Percentiles rank a stretch among this genome's conserved stretches.
Evolutionary conservation across 768 basidiomycete species (phyloP).

Genomic region (Plicaturopsis crispa): DNA sequence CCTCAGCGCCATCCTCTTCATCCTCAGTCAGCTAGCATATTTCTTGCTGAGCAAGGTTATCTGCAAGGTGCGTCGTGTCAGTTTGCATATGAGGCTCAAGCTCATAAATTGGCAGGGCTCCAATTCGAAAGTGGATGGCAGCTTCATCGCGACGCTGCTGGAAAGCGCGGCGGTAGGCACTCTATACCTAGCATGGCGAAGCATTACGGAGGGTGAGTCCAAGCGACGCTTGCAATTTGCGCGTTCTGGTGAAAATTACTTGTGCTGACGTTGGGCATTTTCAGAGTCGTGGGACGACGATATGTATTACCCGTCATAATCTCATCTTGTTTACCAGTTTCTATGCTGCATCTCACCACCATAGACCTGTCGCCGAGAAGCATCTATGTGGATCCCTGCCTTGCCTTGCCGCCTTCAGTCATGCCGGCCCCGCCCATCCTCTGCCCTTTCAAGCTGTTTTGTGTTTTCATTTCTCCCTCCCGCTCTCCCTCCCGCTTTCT

Average conservation of each 20-base stretch:
- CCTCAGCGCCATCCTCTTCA: slow-evolving; percentile 67
- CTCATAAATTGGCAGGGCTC: slow-evolving; percentile 38
- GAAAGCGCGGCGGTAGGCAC: slow-evolving; percentile 68
- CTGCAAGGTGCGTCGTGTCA: slow-evolving; percentile 44
- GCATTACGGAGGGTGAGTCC: slow-evolving; percentile 78
- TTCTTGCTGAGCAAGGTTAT: slow-evolving; percentile 75
- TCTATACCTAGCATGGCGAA: slow-evolving; percentile 76
- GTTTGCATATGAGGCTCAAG: slow-evolving; percentile 20
- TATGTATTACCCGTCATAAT: slow-evolving; percentile 4
- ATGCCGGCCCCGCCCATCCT: not conserved
- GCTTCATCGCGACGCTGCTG: slow-evolving; percentile 78
- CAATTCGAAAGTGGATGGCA: slow-evolving; percentile 69
- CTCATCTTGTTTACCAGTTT: too few species aligned
- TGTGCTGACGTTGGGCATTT: not conserved
- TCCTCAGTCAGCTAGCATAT: slow-evolving; percentile 75
- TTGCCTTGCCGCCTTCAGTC: not conserved
- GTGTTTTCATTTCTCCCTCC: not conserved
- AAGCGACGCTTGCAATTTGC: not conserved
- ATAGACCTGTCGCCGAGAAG: not conserved
- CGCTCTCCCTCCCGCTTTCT: not conserved
- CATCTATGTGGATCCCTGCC: not conserved
- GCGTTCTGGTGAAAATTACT: not conserved
- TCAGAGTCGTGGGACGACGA: slow-evolving; percentile 22
- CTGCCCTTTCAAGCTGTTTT: not conserved
- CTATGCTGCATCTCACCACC: not conserved